These are phyloP conservation scores for Vaccinium darrowii DNA, from an alignment of 148 eudicot genomes.

Conservation along the genomic window DNA sequence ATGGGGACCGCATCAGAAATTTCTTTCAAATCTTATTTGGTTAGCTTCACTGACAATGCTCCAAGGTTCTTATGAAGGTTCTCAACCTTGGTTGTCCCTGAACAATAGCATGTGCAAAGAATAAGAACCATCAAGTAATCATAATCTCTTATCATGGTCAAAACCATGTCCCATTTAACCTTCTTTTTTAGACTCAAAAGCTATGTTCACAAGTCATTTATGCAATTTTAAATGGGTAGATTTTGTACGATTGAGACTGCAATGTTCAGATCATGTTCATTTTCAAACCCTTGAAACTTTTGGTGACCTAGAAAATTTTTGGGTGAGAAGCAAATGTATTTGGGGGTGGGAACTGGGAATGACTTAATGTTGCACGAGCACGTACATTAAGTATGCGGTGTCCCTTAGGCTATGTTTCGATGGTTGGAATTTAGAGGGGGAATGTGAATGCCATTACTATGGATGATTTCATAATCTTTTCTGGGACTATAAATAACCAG, in stretches of 20 bases:
- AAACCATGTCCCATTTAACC: not conserved
- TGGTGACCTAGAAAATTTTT: not conserved
- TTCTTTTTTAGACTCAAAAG: not conserved
- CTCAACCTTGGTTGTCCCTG: slow-evolving; percentile 33
- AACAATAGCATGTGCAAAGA: not conserved
- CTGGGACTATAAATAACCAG: too few species aligned
- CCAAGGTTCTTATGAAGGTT: slow-evolving; percentile 27
- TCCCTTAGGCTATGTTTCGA: not conserved
- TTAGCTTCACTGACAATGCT: slow-evolving; percentile 25
- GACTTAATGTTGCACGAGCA: not conserved
- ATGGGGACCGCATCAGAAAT: slow-evolving; percentile 20
- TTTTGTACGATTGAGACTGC: not conserved
- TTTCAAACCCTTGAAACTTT: not conserved
- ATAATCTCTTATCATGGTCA: not conserved
- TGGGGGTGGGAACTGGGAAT: not conserved
- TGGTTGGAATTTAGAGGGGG: not conserved
- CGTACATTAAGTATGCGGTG: not conserved
- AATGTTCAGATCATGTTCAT: too few species aligned
- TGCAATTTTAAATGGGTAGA: not conserved
- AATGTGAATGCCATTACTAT: not conserved
- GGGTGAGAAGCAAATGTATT: not conserved
- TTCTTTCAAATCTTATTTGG: slow-evolving; percentile 27
- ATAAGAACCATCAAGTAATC: not conserved
- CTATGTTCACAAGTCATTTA: not conserved
- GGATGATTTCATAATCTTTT: not conserved